Conservation (phyloP, 2,329 filamentous ascomycete species). For the Clonostachys solani region DNA sequence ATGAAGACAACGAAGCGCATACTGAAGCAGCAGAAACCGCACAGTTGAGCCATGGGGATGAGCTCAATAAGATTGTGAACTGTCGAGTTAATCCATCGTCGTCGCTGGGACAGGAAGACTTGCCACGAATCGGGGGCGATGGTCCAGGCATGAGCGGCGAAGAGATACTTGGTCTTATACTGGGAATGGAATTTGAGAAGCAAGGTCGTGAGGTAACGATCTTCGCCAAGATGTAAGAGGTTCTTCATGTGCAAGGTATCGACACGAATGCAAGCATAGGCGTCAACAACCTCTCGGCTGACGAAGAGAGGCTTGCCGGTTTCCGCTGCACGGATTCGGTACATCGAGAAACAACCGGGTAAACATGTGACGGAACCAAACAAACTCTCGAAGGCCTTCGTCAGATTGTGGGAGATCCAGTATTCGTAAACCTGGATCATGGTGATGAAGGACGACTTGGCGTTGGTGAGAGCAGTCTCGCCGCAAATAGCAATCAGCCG, state of each 20-base stretch:
- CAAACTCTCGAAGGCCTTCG: constrained; percentile 94
- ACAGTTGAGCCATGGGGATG: constrained; percentile 88
- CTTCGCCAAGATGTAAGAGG: constrained; percentile 89
- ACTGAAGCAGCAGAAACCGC: constrained; percentile 99
- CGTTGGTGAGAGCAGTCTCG: constrained; percentile 89
- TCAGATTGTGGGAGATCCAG: constrained; percentile 96
- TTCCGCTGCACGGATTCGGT: constrained; percentile 90
- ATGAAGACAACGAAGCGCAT: constrained; percentile 98
- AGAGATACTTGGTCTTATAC: constrained; percentile 98
- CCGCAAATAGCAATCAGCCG: constrained; percentile 91
- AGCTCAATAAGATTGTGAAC: constrained; percentile 97
- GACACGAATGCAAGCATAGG: constrained; percentile 88
- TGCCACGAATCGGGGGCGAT: constrained; percentile 92
- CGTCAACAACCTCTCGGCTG: constrained; percentile 83
- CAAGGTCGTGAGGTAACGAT: constrained; percentile 93
- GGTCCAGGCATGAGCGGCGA: constrained; percentile 89
- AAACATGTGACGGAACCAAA: constrained; percentile 97
- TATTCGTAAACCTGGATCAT: constrained; percentile 99
- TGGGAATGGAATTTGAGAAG: constrained; percentile 87
- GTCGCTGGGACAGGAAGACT: constrained; percentile 96
- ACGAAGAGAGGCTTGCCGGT: constrained; percentile 95
- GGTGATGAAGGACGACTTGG: constrained; percentile 88
- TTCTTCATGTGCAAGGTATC: constrained; percentile 99
- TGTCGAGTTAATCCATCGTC: constrained; percentile 99
- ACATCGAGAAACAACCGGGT: constrained; percentile 99